These are phyloP conservation scores for Daedaleopsis nitida DNA, from an alignment of 768 basidiomycete species.

Conservation along the genomic window DNA sequence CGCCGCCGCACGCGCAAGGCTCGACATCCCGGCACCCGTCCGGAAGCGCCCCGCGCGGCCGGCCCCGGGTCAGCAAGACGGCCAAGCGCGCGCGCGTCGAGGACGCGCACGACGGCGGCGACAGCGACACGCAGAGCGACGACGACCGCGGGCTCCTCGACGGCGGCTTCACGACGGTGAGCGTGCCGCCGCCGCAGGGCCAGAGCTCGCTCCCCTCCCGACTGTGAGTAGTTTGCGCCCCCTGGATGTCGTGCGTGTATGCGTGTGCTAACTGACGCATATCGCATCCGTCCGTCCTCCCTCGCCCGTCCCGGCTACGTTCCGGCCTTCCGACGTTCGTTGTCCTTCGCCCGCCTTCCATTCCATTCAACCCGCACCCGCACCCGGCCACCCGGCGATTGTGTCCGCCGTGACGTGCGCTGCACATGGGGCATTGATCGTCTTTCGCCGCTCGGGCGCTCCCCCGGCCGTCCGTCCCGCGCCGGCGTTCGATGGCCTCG, in stretches of 20 bases:
- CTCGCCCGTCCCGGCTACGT: background rate
- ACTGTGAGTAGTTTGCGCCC: slow-evolving; percentile 21
- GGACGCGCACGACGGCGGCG: slow-evolving; percentile 9
- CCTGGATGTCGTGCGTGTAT: no score
- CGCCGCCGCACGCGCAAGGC: slow-evolving; percentile 8
- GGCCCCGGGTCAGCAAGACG: background rate
- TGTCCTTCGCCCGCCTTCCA: background rate
- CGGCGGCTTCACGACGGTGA: slow-evolving; percentile 17
- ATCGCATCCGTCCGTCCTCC: background rate
- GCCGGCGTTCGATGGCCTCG: background rate
- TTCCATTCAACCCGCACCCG: background rate
- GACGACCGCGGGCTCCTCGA: slow-evolving; percentile 14
- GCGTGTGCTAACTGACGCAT: background rate
- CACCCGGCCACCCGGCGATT: slow-evolving; percentile 15
- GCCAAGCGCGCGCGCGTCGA: slow-evolving; percentile 17
- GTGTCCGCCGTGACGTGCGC: slow-evolving; percentile 1
- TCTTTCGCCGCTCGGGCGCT: slow-evolving; percentile 12
- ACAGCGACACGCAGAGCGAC: slow-evolving; percentile 21
- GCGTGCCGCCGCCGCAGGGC: slow-evolving; percentile 21
- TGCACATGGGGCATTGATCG: background rate
- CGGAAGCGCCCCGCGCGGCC: slow-evolving; percentile 4
- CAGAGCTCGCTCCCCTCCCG: slow-evolving; percentile 19
- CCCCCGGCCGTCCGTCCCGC: slow-evolving; percentile 3
- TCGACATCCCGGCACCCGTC: slow-evolving; percentile 5
- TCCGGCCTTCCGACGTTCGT: background rate